Percentiles rank a stretch among this genome's conserved stretches.
These are phyloP conservation scores for Colletotrichum incanum DNA, from an alignment of 2,329 filamentous ascomycete genomes.

Conservation along the genomic window DNA sequence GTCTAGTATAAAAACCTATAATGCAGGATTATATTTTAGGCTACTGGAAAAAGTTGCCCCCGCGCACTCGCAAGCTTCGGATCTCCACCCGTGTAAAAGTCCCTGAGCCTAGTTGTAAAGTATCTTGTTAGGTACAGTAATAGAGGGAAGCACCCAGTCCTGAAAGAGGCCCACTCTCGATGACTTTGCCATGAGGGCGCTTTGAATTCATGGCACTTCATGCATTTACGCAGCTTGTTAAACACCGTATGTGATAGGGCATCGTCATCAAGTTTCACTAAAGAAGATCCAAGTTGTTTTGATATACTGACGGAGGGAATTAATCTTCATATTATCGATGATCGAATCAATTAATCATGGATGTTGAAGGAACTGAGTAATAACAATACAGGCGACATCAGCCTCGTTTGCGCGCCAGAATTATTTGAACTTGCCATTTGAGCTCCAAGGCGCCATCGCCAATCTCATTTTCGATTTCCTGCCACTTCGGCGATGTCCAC, in stretches of 20 bases:
- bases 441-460: constrained; percentile 11
- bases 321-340: background rate
- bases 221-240: too few species aligned
- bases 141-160: too few species aligned
- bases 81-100: too few species aligned
- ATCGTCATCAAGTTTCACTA: too few species aligned
- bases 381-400: background rate
- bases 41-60: background rate
- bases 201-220: too few species aligned
- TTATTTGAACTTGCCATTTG: constrained; percentile 36
- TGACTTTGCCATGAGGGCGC: too few species aligned
- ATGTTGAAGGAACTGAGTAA: background rate
- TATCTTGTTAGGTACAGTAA: too few species aligned
- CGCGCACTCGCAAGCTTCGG: too few species aligned
- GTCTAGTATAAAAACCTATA: background rate
- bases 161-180: too few species aligned
- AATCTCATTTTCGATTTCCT: constrained; percentile 4
- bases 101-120: too few species aligned
- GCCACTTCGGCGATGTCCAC: constrained; percentile 25
- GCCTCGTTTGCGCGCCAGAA: constrained; percentile 22
- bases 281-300: too few species aligned
- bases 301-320: background rate
- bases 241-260: too few species aligned
- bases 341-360: background rate
- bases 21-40: background rate